Base-by-base conservation (phyloP, 2,329 filamentous ascomycete genomes). In the Microcera coccophila region DNA sequence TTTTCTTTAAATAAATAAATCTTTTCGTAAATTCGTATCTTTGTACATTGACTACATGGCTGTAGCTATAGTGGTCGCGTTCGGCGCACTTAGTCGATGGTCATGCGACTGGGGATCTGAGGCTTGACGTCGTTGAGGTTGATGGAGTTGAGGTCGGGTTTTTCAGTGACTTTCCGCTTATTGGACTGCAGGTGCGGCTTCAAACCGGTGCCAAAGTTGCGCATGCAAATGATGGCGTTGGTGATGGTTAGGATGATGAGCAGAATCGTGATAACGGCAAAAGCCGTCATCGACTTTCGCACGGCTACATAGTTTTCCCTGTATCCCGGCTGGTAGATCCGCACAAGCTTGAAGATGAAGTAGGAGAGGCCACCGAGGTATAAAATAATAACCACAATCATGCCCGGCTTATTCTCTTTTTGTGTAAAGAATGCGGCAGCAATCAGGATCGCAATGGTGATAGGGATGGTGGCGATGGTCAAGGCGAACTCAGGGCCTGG, bases 291-390 rank as follows among this genome's bases (percentile, higher is more conserved):
- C 14, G 87, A 91, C 60, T 85, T 86, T 48, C 85, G 81, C 28
- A 93, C 91, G 4, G 91, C 84, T 39, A 75, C 63, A 70, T 97
- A 98, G 52, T 81, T 74, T 1, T 63, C 41, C 39, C 62, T 64
- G 54, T 81, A 78, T 33, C 64, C 64, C 10, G 79, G 71, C 55
- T 85, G 81, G 68, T 95, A 98, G 81, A 98, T 98, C 63, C 93
- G 87, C 46, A 93, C 85, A 41, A 98, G 81, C 76, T 98, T 98
- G 80, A 96, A 98, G 62, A 95, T 79, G 74, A 98, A 98, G 72
- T 97, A 98, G 44, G 84, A 88, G 52, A 97, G 78, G 29, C 84
- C 91, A 49, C 85, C 89, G 52, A 95, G 83, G 69, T 95, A 96
- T 44, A 96, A 77, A 39, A 90, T 71, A 57, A 97, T 91, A 61